Base-by-base conservation (phyloP, 345 rosid genomes). In the Leavenworthia alabamica region DNA sequence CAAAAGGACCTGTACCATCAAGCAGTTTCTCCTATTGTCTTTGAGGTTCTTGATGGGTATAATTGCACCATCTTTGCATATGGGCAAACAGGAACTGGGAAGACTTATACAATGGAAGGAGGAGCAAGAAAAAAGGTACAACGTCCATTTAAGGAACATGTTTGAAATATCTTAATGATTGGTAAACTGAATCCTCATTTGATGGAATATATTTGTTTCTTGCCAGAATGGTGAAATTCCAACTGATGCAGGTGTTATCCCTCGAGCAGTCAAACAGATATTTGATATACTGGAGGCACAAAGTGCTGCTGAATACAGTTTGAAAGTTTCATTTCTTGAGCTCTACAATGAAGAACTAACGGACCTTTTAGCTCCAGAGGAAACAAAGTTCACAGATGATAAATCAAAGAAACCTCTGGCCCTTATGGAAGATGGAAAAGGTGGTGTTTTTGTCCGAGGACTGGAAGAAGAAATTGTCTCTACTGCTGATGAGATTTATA, bases 391-490 rank as follows among this genome's bases (percentile, higher is more conserved):
- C 59, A 10, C 76, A 0, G 99, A 93, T 67, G 99, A 93, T 60
- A 93, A 87, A 75, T 78, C 95, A 20, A 90, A 93, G 83, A 93
- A 87, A 67, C 92, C 99, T 35, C 73, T 93, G 47, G 97, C 97
- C 62, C 97, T 93, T 43, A 90, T 90, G 99, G 99, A 93, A 79
- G 99, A 90, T 80, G 99, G 99, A 49, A 93, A 86, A 72, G 99
- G 99, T 26, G 99, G 96, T 48, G 97, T 93, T 62, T 84, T 93
- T 43, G 95, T 87, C 16, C 66, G 97, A 72, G 99, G 99, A 20
- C 74, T 93, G 81, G 99, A 93, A 76, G 99, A 93, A 81, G 99
- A 93, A 77, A 78, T 93, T 2, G 99, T 93, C 47, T 78, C 83
- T 54, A 81, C 97, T 63, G 99, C 99, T 15, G 86, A 89, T 75